Conservation (phyloP, 2,329 filamentous ascomycete genomes). For the Neofusicoccum laricinum region DNA sequence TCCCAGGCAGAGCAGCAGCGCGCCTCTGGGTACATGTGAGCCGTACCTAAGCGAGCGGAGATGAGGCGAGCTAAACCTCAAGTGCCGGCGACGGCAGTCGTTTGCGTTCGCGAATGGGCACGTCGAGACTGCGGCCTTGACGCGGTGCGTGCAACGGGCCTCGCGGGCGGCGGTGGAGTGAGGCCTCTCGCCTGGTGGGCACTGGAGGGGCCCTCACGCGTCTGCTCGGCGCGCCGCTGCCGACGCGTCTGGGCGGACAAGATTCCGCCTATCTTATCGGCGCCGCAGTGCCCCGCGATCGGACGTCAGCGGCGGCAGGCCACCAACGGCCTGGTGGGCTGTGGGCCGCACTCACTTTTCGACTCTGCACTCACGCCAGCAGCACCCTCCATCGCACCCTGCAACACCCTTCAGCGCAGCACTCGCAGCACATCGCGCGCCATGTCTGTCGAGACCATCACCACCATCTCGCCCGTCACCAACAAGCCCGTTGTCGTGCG, state of each 20-base stretch:
- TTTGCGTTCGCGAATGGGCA: background rate
- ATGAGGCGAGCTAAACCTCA: background rate
- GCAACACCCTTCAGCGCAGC: background rate
- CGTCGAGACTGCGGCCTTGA: background rate
- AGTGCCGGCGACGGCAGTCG: background rate
- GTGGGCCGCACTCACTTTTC: background rate
- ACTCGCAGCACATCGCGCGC: conserved; percentile 19
- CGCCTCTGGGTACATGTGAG: background rate
- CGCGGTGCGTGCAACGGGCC: background rate
- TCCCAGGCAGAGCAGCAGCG: background rate
- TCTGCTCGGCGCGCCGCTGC: conserved; percentile 2
- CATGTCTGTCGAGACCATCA: conserved; percentile 58
- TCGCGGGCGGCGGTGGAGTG: background rate
- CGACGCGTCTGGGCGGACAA: conserved; percentile 3
- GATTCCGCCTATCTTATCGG: conserved; percentile 14
- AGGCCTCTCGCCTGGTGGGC: background rate
- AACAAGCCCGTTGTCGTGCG: conserved; percentile 80
- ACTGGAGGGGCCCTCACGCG: background rate
- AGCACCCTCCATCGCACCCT: background rate
- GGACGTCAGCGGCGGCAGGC: background rate
- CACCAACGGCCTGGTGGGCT: background rate
- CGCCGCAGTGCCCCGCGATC: conserved; percentile 6
- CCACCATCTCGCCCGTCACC: conserved; percentile 86
- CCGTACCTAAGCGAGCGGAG: background rate
- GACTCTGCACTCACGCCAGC: background rate